Base-by-base conservation (phyloP, 1,284 basidiomycete species). In the Vanrija sp. region DNA sequence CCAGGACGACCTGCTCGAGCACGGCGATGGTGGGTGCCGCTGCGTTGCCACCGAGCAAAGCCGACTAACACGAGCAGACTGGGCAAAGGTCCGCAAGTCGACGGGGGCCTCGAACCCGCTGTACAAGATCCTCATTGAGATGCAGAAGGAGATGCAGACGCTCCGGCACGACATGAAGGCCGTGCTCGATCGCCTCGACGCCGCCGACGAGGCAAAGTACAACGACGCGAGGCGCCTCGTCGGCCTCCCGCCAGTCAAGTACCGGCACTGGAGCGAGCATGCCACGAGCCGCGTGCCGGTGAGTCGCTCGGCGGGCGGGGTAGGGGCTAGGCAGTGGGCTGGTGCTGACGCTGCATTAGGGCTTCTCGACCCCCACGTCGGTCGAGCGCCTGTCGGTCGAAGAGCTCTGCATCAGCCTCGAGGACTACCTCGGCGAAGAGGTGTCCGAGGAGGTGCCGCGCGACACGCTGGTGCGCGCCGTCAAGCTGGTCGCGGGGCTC, bases 111-210 rank as follows among this genome's bases (percentile, higher is more conserved):
- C 39, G 18, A 50, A 37, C 35, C 54, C 57, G 18, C 49, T 56
- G 19, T 59, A 59, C 57, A 49, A 49, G 38, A 54, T 59, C 31
- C 54, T 59, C 25, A 42, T 59, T 16, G 38, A 38, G 22, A 59
- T 59, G 57, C 57, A 59, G 54, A 51, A 59, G 49, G 57, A 59
- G 54, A 49, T 59, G 41, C 46, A 48, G 43, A 42, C 38, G 19
- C 54, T 59, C 12, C 57, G 57, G 36, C 45, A 51, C 45, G 42
- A 37, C 27, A 51, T 59, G 41, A 47, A 49, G 16, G 6, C 15
- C 15, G 54, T 54, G 8, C 45, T 47, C 16, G 24, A 20, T 27
- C 54, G 57, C n/a, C 51, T 59, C 16, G 51, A 56, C 43, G 37
- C 48, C 0, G 42, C 47, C 51, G 57, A 59, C 43, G 54, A 59